Base-by-base conservation (phyloP, 148 eudicot species). In the Persicaria maculosa region DNA sequence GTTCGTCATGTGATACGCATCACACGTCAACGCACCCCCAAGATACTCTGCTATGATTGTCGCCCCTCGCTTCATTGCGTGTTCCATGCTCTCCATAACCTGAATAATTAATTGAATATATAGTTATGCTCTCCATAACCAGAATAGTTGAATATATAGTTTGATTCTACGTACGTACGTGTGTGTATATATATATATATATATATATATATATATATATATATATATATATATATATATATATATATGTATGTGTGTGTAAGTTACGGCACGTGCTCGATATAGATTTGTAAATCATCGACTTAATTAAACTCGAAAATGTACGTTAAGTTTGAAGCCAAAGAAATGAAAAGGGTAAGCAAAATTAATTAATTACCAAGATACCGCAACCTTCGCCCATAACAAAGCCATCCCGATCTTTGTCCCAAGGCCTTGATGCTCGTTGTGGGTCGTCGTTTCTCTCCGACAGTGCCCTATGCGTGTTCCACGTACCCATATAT, bases 1-100 rank as follows among this genome's bases (percentile, higher is more conserved):
- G 40, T 75, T 77, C 0, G 84, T 81, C 44, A 81, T 59, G 78
- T 81, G 84, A 75, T 78, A 77, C 31, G 84, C 84, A 43, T 81
- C 84, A 36, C 76, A 78, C 36, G 78, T 75, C 50, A 75, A 47
- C 4, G 84, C 81, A 1, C 84, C 84, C n/a, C 84, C 84, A 6
- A 81, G 40, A 46, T 78, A 81, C 71, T 81, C 84, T 3, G 78
- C 84, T 44, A 81, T 20, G 36, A 81, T 78, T 0, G 72, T 81
- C 19, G 84, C 84, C 40, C 81, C 84, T 78, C 81, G 57, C 72
- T 75, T 75, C 19, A 64, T 81, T 6, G 84, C 81, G 53, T 81
- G 84, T 19, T 78, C 84, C 77, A 78, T 74, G 78, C 84, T 78
- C 77, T 81, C 84, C 81, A 81, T 61, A 9, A 81, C 79, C 84